These are phyloP conservation scores for Hypoxylon trugodes DNA, from an alignment of 495 filamentous ascomycete species.

Conservation along the genomic window DNA sequence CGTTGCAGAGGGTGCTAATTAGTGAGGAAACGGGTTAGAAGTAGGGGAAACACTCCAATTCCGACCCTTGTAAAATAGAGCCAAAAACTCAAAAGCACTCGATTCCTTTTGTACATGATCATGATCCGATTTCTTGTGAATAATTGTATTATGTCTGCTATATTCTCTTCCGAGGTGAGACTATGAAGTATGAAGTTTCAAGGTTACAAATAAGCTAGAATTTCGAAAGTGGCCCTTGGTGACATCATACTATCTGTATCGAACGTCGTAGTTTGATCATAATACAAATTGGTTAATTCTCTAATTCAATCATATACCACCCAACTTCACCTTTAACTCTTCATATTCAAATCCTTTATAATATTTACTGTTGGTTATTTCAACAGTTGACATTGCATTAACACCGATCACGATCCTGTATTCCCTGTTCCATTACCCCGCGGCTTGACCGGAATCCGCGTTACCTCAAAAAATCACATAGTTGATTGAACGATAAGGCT, in stretches of 20 bases:
- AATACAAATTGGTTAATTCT: slow-evolving; percentile 9
- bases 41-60: slow-evolving; percentile 50
- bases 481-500: no score
- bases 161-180: not conserved
- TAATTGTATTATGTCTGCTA: not conserved
- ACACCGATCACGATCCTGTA: not conserved
- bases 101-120: slow-evolving; percentile 52
- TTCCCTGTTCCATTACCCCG: slow-evolving; percentile 6
- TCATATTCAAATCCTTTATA: not conserved
- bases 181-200: slow-evolving; percentile 17
- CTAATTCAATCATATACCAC: no score
- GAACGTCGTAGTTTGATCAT: slow-evolving; percentile 23
- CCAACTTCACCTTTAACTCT: no score
- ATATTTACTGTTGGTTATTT: not conserved
- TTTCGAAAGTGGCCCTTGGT: slow-evolving; percentile 19
- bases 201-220: slow-evolving; percentile 6
- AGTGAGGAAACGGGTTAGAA: slow-evolving; percentile 50
- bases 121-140: not conserved
- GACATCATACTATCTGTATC: slow-evolving; percentile 38
- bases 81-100: slow-evolving; percentile 56
- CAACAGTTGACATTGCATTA: not conserved
- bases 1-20: slow-evolving; percentile 51
- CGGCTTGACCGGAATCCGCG: not conserved
- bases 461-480: no score
- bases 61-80: slow-evolving; percentile 58